phyloP scores from a whole-genome alignment of 2,329 filamentous ascomycete species.

The Nannizziopsis arthrosporioides region DNA sequence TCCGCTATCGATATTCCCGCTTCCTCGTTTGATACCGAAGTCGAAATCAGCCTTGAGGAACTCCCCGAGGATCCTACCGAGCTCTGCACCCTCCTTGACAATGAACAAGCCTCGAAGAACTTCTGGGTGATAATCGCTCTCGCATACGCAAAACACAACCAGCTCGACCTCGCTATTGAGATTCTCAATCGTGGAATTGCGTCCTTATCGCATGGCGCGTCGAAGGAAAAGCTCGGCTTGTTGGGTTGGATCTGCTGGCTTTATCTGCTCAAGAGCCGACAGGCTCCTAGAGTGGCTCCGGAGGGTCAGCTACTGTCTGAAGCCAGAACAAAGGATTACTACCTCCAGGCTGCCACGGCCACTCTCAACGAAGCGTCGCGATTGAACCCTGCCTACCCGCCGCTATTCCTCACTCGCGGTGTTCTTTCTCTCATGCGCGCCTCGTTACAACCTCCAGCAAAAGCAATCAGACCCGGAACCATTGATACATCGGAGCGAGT shows the following conservation, averaged over 20 bases:
- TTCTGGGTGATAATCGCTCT: slow-evolving; percentile 98
- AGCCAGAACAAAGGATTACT: slow-evolving; percentile 83
- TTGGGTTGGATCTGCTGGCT: slow-evolving; percentile 82
- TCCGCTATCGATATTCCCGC: slow-evolving; percentile 54
- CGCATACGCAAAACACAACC: slow-evolving; percentile 91
- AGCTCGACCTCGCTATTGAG: slow-evolving; percentile 70
- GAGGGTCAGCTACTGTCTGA: slow-evolving; percentile 57
- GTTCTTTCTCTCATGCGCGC: slow-evolving; percentile 80
- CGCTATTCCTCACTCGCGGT: slow-evolving; percentile 80
- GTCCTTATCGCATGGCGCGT: slow-evolving; percentile 56
- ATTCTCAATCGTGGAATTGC: slow-evolving; percentile 61
- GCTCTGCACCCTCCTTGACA: slow-evolving; percentile 87
- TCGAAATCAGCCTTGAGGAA: slow-evolving; percentile 87
- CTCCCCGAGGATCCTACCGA: slow-evolving; percentile 89
- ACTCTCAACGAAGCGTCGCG: slow-evolving; percentile 91
- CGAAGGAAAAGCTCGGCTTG: slow-evolving; percentile 74
- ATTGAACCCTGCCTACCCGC: slow-evolving; percentile 83
- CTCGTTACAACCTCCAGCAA: slow-evolving; percentile 66
- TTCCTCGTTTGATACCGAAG: slow-evolving; percentile 51
- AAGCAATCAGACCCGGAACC: slow-evolving; percentile 48
- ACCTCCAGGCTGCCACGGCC: slow-evolving; percentile 77
- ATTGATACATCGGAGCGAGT: slow-evolving; percentile 58
- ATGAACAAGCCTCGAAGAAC: slow-evolving; percentile 77
- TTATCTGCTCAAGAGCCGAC: slow-evolving; percentile 76
- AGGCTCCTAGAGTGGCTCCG: slow-evolving; percentile 56